Evolutionary conservation across 257 asterid genomes (phyloP).

Genomic region (Galeopsis tetrahit): DNA sequence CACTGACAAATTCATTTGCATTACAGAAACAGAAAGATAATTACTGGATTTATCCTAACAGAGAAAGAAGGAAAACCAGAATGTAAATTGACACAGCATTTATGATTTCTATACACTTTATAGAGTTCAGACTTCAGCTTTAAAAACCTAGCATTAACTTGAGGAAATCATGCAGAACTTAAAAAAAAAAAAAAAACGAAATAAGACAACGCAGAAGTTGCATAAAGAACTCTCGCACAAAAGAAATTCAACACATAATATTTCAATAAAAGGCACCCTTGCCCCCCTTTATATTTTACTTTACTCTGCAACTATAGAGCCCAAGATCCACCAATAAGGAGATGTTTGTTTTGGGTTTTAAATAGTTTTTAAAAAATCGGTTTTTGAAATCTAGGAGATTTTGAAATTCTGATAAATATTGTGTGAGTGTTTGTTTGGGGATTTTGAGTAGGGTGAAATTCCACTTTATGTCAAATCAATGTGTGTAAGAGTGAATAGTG

Average conservation of each 20-base stretch:
- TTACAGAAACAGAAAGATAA: slow-evolving; percentile 14
- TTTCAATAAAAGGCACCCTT: not conserved
- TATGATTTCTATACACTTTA: not conserved
- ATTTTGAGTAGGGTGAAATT: too few relatives aligned
- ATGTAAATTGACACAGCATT: not conserved
- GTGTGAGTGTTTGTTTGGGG: too few relatives aligned
- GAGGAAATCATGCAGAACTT: slow-evolving; percentile 10
- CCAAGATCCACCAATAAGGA: not conserved
- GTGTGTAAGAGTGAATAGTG: too few relatives aligned
- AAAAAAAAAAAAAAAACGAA: not conserved
- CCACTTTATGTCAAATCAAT: too few relatives aligned
- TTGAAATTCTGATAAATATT: too few relatives aligned
- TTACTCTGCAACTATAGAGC: not conserved
- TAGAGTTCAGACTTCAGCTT: slow-evolving; percentile 1
- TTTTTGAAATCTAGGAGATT: too few relatives aligned
- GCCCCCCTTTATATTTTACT: not conserved
- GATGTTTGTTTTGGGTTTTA: too few relatives aligned
- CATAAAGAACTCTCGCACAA: not conserved
- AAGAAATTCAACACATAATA: not conserved
- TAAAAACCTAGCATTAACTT: slow-evolving; percentile 4
- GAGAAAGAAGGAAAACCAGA: slow-evolving; percentile 11
- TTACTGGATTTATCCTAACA: slow-evolving; percentile 3
- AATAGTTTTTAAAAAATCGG: too few relatives aligned
- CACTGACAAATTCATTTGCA: slow-evolving; percentile 54
- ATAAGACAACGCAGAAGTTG: not conserved